These are phyloP conservation scores for Cavenderia fasciculata DNA, from an alignment of 78 protist species.

Conservation along the genomic window DNA sequence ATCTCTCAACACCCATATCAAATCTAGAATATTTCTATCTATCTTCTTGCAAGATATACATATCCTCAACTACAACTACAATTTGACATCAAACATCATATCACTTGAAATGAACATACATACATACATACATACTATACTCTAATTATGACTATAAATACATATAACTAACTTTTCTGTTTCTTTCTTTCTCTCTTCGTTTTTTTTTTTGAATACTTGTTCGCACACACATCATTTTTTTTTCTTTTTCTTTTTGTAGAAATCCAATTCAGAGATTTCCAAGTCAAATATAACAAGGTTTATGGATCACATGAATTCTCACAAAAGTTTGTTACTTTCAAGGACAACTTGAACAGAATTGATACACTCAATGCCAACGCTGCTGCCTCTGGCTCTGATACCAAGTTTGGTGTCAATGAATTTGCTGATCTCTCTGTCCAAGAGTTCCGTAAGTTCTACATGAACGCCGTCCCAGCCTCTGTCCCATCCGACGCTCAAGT, in stretches of 20 bases:
- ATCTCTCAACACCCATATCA: background rate
- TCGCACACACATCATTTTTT: background rate
- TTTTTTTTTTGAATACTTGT: too few relatives aligned
- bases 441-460: slow-evolving; percentile 60
- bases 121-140: background rate
- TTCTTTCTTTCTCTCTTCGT: too few relatives aligned
- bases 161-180: background rate
- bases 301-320: slow-evolving; percentile 35
- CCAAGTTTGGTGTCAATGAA: slow-evolving; percentile 60
- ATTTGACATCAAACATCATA: background rate
- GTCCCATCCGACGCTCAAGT: background rate
- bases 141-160: too few relatives aligned
- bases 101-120: background rate
- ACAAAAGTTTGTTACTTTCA: slow-evolving; percentile 34
- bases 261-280: slow-evolving; percentile 26
- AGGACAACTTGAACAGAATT: slow-evolving; percentile 39
- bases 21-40: background rate
- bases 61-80: background rate
- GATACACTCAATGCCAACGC: slow-evolving; percentile 12
- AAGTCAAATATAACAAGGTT: slow-evolving; percentile 41
- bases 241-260: slow-evolving; percentile 14
- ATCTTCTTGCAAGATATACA: background rate
- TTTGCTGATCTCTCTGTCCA: slow-evolving; percentile 51
- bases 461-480: background rate
- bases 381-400: background rate